Evolutionary conservation across 805 yeast species (phyloP), one percentile per base, ranked within the genome.

Genomic region (Blastobotrys terrestris): DNA sequence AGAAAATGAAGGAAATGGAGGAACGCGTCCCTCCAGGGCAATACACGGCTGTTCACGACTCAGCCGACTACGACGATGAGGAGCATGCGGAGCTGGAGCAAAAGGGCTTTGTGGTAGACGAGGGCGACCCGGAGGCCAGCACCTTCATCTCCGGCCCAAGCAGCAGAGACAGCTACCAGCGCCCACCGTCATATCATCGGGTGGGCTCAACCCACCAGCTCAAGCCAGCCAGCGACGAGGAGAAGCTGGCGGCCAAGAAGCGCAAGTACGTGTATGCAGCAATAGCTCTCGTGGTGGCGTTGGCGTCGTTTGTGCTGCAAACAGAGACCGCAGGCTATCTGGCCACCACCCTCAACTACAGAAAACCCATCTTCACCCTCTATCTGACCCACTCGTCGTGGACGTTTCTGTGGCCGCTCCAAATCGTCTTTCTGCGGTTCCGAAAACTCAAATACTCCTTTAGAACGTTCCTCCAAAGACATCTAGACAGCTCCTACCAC

Each of bases 251-350:
- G 22, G 51, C 51, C 3, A 48, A 48, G 46, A 39, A 42, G 40
- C 40, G 41, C 46, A 22, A 44, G 7, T 48, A 48, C 22, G 15
- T 48, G 3, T 48, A 48, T 57, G 80, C 83, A 3, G 67, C 71
- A 2, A 57, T 69, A 1, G 72, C 85, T 1, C 75, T 83, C 43
- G 13, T 73, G 1, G 53, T 79, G 1, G 77, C 85, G 0, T 58
- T 83, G 54, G 61, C 78, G 5, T 62, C 90, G 2, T 89, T 89
- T 68, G 90, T 89, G 3, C 62, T 76, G 14, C 96, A 88, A 64
- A 88, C 96, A 0, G 96, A 88, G 64, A 72, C 83, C 55, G 87
- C 95, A 1, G 77, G 88, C 4, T 82, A 82, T 52, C 75, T 88
- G 3, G 84, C 87, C 63, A 71, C 74, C 31, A 64, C 72, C 5